Percentiles rank a stretch among this genome's conserved stretches.
These are phyloP conservation scores for Linum lewisii DNA, from an alignment of 345 rosid genomes.

Conservation along the genomic window DNA sequence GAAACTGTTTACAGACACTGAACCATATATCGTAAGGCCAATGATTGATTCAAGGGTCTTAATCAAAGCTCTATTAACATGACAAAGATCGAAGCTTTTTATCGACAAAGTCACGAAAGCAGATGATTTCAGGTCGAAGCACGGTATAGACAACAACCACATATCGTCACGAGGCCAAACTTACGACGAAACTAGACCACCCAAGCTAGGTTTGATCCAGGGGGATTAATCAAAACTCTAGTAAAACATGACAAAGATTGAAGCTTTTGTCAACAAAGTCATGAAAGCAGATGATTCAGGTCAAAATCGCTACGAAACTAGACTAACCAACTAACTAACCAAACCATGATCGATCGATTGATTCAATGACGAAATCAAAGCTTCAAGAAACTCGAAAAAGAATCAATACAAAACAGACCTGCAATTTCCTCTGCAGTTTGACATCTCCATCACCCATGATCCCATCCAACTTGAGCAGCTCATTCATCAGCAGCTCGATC, in stretches of 20 bases:
- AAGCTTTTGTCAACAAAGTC: not conserved
- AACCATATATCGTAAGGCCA: no score
- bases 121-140: no score
- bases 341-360: no score
- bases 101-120: not conserved
- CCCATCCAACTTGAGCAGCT: slow-evolving; percentile 78
- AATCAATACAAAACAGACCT: slow-evolving; percentile 7
- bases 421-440: slow-evolving; percentile 16
- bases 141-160: no score
- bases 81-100: not conserved
- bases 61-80: not conserved
- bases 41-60: not conserved
- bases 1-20: no score
- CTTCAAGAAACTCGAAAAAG: not conserved
- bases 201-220: no score
- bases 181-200: no score
- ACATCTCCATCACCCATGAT: slow-evolving; percentile 13
- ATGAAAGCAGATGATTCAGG: not conserved
- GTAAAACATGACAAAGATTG: not conserved
- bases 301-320: no score
- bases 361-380: not conserved
- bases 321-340: no score
- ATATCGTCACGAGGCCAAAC: no score
- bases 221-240: not conserved
- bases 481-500: slow-evolving; percentile 85